Conservation (phyloP, 768 basidiomycete genomes). For the Candolleomyces aberdarensis region DNA sequence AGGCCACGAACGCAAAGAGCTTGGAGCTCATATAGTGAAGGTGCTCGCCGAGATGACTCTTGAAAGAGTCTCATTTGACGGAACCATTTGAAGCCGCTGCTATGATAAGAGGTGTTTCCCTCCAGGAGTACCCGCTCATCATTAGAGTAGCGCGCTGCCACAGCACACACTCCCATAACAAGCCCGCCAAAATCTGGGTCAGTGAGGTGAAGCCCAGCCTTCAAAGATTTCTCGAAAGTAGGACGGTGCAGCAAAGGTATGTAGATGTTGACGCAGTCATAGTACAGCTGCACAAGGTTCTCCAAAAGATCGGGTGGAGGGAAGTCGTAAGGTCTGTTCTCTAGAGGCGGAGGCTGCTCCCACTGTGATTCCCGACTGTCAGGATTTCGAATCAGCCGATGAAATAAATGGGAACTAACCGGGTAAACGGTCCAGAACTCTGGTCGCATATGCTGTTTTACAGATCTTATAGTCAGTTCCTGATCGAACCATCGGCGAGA, state of each 20-base stretch:
- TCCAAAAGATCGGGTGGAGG: slow-evolving; percentile 40
- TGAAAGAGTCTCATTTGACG: slow-evolving; percentile 53
- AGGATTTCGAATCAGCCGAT: neutral
- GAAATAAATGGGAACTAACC: neutral
- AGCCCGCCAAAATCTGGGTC: slow-evolving; percentile 43
- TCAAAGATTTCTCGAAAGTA: slow-evolving; percentile 45
- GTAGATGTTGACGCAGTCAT: slow-evolving; percentile 39
- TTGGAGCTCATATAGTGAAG: slow-evolving; percentile 63
- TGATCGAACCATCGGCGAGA: neutral
- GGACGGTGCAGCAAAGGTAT: slow-evolving; percentile 59
- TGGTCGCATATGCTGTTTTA: neutral
- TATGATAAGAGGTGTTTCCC: slow-evolving; percentile 30
- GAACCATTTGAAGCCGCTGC: slow-evolving; percentile 50
- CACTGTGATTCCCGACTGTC: slow-evolving; percentile 18
- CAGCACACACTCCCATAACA: slow-evolving; percentile 57
- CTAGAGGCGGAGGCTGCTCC: slow-evolving; percentile 13
- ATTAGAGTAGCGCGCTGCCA: slow-evolving; percentile 49
- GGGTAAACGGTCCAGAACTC: slow-evolving; percentile 9
- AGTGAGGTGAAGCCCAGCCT: slow-evolving; percentile 37
- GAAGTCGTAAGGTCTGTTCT: slow-evolving; percentile 25
- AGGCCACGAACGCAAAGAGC: slow-evolving; percentile 38
- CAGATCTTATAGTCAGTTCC: no score
- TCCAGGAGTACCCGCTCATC: slow-evolving; percentile 30
- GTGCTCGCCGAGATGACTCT: slow-evolving; percentile 48
- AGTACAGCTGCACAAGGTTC: slow-evolving; percentile 52